phyloP scores from a whole-genome alignment of 2,329 filamentous ascomycete genomes.

The Aspergillus sp. region DNA sequence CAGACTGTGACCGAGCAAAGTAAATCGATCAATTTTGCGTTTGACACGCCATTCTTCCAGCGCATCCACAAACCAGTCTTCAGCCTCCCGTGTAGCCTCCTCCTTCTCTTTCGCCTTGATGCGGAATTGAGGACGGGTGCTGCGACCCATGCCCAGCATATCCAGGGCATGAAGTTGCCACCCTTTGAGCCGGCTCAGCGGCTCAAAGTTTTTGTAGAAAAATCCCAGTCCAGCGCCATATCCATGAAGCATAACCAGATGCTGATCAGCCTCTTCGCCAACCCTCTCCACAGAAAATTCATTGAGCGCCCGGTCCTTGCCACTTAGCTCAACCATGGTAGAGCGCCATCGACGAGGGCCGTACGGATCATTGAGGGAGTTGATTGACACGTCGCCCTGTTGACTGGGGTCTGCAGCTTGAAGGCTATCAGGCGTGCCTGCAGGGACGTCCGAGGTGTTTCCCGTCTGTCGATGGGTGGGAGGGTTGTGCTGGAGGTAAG shows the following conservation, averaged over 20 bases:
- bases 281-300: slow-evolving; percentile 87
- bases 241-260: slow-evolving; percentile 91
- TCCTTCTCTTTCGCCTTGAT: slow-evolving; percentile 77
- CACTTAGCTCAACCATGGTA: slow-evolving; percentile 75
- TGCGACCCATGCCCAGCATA: slow-evolving; percentile 91
- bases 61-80: slow-evolving; percentile 93
- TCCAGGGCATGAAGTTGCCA: slow-evolving; percentile 95
- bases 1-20: slow-evolving; percentile 84
- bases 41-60: slow-evolving; percentile 92
- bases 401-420: slow-evolving; percentile 33
- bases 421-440: slow-evolving; percentile 25
- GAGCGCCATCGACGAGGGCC: slow-evolving; percentile 83
- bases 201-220: slow-evolving; percentile 98
- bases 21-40: slow-evolving; percentile 87
- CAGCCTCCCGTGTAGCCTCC: slow-evolving; percentile 79
- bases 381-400: slow-evolving; percentile 42
- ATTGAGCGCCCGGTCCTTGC: slow-evolving; percentile 82
- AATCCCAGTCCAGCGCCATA: slow-evolving; percentile 96
- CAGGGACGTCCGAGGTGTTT: slow-evolving; percentile 24
- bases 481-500: slow-evolving; percentile 66
- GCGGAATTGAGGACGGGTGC: slow-evolving; percentile 75
- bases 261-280: slow-evolving; percentile 74
- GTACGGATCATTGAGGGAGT: slow-evolving; percentile 64
- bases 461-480: slow-evolving; percentile 64
- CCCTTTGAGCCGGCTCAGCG: slow-evolving; percentile 68